Evolutionary conservation across 202 grass and related monocot species (phyloP), one percentile per base, ranked within the genome.

Genomic region (Zizania palustris): DNA sequence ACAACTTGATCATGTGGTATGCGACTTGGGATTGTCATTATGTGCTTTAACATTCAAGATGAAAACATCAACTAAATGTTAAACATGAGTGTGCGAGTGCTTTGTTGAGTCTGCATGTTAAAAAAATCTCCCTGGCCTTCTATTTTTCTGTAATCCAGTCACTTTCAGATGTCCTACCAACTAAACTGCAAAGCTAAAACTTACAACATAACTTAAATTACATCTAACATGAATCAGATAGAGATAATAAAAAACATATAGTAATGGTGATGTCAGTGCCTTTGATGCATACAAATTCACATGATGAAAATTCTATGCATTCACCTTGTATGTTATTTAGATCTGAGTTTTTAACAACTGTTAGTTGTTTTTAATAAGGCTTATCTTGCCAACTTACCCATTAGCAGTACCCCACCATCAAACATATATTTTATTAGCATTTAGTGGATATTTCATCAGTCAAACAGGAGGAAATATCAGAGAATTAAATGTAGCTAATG

Each of bases 221-320:
- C 12, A 62, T 51, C 43, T 53, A 80, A 38, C 55, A 41, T 15
- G 45, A 59, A 38, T 71, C 18, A 50, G 12, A 18, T 19, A 16
- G 11, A 61, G 46, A 60, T 22, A 19, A 49, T 5, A n/a, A n/a
- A 41, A 62, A 28, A 0, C 10, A 0, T 62, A 5, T 4, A 5
- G 11, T 9, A 0, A 16, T 19, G 15, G 16, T 49, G 4, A 69
- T 60, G 60, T 48, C 2, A 33, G 9, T 59, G 21, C 22, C 11
- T 14, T 61, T 12, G 12, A 7, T 45, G 15, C 35, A 3, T 18
- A 12, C 16, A 18, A 16, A 61, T 11, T 69, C 0, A 33, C 5
- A 72, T 72, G 8, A 66, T 49, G 60, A 66, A 58, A 63, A 18
- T 7, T 57, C 3, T 65, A 33, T 67, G 69, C 21, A 66, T 22